phyloP scores from a whole-genome alignment of 768 basidiomycete genomes.

The Mycena albidolilacea region DNA sequence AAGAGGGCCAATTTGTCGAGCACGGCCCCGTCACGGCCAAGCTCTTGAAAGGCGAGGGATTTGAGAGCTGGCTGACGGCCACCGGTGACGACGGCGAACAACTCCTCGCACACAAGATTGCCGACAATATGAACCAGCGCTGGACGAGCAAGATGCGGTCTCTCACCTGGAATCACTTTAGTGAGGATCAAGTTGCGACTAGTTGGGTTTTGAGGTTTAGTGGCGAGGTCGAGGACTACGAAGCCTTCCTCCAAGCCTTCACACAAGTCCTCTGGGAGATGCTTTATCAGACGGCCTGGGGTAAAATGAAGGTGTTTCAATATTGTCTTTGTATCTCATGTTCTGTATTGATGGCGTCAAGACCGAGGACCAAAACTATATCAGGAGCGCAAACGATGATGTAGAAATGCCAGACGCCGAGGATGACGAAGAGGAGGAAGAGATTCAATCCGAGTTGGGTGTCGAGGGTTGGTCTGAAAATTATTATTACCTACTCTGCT shows the following conservation, averaged over 20 bases:
- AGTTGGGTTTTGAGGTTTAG: conserved; percentile 90
- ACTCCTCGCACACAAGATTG: conserved; percentile 73
- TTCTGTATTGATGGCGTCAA: conserved; percentile 45
- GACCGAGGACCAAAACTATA: conserved; percentile 91
- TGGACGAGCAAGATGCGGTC: conserved; percentile 75
- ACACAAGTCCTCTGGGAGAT: conserved; percentile 86
- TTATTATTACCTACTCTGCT: conserved; percentile 9
- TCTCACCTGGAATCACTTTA: conserved; percentile 90
- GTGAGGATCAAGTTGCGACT: conserved; percentile 65
- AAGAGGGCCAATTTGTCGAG: conserved; percentile 63
- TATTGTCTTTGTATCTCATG: conserved; percentile 9
- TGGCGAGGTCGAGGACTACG: conserved; percentile 65
- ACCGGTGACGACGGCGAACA: conserved; percentile 61
- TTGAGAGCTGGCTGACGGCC: conserved; percentile 73
- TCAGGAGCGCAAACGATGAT: conserved; percentile 84
- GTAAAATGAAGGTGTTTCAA: conserved; percentile 81
- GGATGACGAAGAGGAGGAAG: conserved; percentile 85
- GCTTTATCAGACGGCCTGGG: conserved; percentile 79
- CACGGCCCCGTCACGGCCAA: conserved; percentile 70
- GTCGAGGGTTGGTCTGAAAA: conserved; percentile 57
- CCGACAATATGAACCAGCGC: conserved; percentile 79
- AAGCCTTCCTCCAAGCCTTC: conserved; percentile 73
- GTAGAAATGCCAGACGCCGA: conserved; percentile 89
- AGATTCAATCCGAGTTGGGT: conserved; percentile 78
- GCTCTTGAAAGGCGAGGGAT: conserved; percentile 63